phyloP scores from a whole-genome alignment of 495 filamentous ascomycete species.

The Penicillium manginii region DNA sequence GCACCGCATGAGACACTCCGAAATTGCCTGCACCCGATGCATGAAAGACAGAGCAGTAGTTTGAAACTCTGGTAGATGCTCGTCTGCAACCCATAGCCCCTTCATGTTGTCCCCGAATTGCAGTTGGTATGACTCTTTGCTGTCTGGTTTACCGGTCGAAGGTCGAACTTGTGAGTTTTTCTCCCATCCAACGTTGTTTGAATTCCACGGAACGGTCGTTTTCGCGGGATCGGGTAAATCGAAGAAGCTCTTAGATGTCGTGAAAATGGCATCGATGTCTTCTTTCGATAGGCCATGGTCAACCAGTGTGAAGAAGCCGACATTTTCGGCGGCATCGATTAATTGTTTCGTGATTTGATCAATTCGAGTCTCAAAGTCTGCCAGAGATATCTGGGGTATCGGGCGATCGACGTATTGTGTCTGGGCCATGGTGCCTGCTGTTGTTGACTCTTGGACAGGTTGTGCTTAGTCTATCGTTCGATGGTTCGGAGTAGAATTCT shows the following conservation, averaged over 20 bases:
- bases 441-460: neutral
- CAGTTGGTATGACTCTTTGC: constrained; percentile 66
- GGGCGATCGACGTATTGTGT: constrained; percentile 50
- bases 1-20: constrained; percentile 60
- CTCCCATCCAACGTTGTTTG: constrained; percentile 68
- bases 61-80: constrained; percentile 53
- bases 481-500: neutral
- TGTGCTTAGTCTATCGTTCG: neutral
- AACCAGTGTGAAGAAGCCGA: constrained; percentile 64
- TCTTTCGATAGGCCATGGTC: constrained; percentile 56
- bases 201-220: constrained; percentile 54
- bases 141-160: constrained; percentile 61
- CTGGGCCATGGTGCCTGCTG: constrained; percentile 17
- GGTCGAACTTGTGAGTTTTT: constrained; percentile 63
- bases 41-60: constrained; percentile 53
- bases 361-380: constrained; percentile 56
- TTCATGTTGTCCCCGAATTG: constrained; percentile 60
- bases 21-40: constrained; percentile 53
- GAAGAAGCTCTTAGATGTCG: constrained; percentile 57
- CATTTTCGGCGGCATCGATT: constrained; percentile 60
- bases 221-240: constrained; percentile 56
- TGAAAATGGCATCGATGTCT: constrained; percentile 59
- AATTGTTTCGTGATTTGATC: constrained; percentile 58
- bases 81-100: constrained; percentile 55
- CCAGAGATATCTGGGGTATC: constrained; percentile 63